Base-by-base conservation (phyloP, 225 moss, liverwort and hornwort genomes). In the Asterella californica region DNA sequence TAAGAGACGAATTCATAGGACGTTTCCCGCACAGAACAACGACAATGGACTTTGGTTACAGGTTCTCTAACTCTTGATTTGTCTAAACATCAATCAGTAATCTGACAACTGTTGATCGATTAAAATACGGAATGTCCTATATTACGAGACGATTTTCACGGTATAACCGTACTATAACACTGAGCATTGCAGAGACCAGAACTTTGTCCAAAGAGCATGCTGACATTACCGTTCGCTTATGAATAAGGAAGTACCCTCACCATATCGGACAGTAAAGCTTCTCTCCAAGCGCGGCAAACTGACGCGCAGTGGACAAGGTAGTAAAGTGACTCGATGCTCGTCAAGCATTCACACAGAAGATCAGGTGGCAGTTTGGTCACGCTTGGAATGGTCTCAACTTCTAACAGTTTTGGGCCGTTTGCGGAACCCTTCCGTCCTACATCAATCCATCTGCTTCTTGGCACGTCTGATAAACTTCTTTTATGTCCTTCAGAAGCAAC, bases 271-370 rank as follows among this genome's bases (percentile, higher is more conserved):
- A 73, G 77, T 61, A 82, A 82, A 32, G 88, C 90, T 79, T 92
- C 92, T 86, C 92, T 86, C 94, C 94, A 96, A 79, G 90, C 85
- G 60, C 85, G 87, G 88, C 92, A 94, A 84, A 92, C 92, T 37
- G 82, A 85, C 64, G 88, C 92, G 78, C 96, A 94, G 66, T 89
- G 86, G 75, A 96, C 92, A 71, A 96, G 63, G 53, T 96, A 87
- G 77, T 90, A 92, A 19, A 96, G 88, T 67, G 91, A 92, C 69
- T 92, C 89, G 10, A 94, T 85, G 73, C 88, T 94, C 74, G 86
- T 88, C 33, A 96, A 86, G 83, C 94, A 94, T 24, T 89, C 91
- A 73, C 87, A 91, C 54, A 96, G 84, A 42, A 92, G 91, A 80
- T 96, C 96, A 77, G 89, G 74, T 24, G 90, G 90, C 61, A 96